A percentile compares a stretch with the other conserved stretches of the same genome.
Evolutionary conservation across 192 early-diverging fungal genomes (phyloP).

Genomic region (Entomortierella beljakovae): DNA sequence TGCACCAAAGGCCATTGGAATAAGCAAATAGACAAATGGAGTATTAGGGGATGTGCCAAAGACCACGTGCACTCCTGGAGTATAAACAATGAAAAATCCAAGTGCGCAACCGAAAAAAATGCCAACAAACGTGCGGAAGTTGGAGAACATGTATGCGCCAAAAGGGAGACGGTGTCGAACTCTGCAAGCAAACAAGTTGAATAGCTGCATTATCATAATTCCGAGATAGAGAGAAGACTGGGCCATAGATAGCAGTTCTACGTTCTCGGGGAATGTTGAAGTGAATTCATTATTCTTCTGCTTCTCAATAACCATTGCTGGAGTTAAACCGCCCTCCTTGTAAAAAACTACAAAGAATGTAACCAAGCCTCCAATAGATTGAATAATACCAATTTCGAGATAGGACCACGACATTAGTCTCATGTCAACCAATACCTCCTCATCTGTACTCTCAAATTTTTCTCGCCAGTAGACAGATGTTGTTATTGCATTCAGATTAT

Average conservation of each 20-base stretch:
- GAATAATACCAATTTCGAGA: conserved; percentile 86
- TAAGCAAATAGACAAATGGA: conserved; percentile 77
- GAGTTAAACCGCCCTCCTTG: conserved; percentile 71
- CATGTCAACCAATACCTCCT: conserved; percentile 88
- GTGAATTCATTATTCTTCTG: conserved; percentile 64
- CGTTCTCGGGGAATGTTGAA: conserved; percentile 58
- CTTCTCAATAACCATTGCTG: conserved; percentile 66
- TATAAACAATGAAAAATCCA: conserved; percentile 83
- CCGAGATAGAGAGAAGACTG: conserved; percentile 83
- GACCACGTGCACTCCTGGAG: conserved; percentile 79
- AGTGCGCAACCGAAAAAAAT: conserved; percentile 74
- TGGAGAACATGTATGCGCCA: conserved; percentile 85
- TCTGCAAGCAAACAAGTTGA: conserved; percentile 96
- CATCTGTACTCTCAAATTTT: conserved; percentile 75
- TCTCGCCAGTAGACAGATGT: conserved; percentile 72
- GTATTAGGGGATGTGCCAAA: conserved; percentile 79
- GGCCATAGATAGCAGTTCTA: conserved; percentile 79
- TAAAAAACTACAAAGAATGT: conserved; percentile 88
- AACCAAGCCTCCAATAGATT: conserved; percentile 74
- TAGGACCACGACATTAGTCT: conserved; percentile 87
- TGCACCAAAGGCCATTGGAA: conserved; percentile 85
- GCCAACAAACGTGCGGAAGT: conserved; percentile 77
- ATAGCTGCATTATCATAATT: conserved; percentile 90
- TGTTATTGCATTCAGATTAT: conserved; percentile 59
- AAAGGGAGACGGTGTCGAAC: conserved; percentile 81